Base-by-base conservation (phyloP, 768 basidiomycete genomes). In the Mycena pura region DNA sequence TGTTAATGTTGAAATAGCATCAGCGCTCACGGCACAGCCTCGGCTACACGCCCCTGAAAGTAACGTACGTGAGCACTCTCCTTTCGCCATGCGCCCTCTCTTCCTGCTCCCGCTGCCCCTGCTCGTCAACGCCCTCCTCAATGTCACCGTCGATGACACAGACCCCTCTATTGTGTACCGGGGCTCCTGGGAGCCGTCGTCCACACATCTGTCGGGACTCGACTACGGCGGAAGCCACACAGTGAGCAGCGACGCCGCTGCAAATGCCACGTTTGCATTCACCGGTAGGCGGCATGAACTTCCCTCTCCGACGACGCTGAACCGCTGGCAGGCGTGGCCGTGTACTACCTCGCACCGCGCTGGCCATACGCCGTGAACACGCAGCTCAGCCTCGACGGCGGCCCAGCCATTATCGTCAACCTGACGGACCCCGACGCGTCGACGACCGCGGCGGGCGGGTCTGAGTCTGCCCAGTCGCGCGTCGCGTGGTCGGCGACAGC, bases 321-420 rank as follows among this genome's bases (percentile, higher is more conserved):
- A 22, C 21, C 14, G 13, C 39, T 8, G 8, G 7, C 1, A 82
- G 82, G 81, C 27, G 73, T 77, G 6, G 78, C 78, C 1, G 71
- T 84, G 17, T 82, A 79, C 46, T 80, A 78, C 59, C 60, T 80
- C 40, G 76, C 77, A 0, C 80, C 82, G 13, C 69, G 76, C 7
- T 84, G 81, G 81, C 82, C 82, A 15, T 82, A 80, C 67, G 53
- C 57, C 11, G 81, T 82, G 41, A 78, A 70, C 50, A 80, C 80
- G 1, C 74, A 76, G 6, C 47, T 83, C 6, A 73, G 74, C 3
- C 62, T 83, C 27, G 82, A 82, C 58, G 72, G 69, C 8, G 74
- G 72, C n/a, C 66, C 73, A 14, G 25, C 40, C 5, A 53, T 70
- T 1, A 69, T 78, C 36, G 67, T 82, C 43, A 77, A 82, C 64